Base-by-base conservation (phyloP, 345 rosid species). In the Salix purpurea region DNA sequence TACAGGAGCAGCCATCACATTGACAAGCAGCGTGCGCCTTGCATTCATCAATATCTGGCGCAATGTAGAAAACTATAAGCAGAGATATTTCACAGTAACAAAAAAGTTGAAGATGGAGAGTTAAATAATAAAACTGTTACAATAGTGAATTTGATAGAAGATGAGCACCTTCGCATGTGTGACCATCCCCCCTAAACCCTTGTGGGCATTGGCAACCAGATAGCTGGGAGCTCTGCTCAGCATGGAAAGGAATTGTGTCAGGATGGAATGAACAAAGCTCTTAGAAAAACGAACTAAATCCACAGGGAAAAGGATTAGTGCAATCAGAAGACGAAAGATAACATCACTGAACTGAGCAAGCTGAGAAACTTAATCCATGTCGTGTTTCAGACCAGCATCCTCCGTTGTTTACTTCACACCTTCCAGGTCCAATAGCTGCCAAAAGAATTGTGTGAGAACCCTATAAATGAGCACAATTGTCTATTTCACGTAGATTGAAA, bases 311-410 rank as follows among this genome's bases (percentile, higher is more conserved):
- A 75, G 3, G 12, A 34, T 26, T 39, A 32, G 46, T 5, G 19
- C 48, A 48, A 19, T 58, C 26, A 30, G 67, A 72, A 65, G 62
- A 69, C 18, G 44, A 77, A 70, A 68, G 72, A 50, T 15, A 69
- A 81, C 24, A 74, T 72, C 79, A 89, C 96, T 80, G 78, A 89
- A 95, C 99, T 71, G 85, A 84, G 84, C 98, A 93, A 54, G 99
- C 97, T 11, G 98, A 96, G 85, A 83, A 89, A 71, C 84, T 86
- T 73, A 42, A 74, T 72, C 86, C 93, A 65, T 86, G 32, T 79
- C 30, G 84, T 23, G 87, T 65, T 14, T 93, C 96, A 16, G 91
- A 89, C 99, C 99, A 96, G 89, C 99, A 96, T n/a, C 94, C 94
- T 72, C 99, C 99, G 60, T 86, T 76, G 74, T 86, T 72, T 64